These are phyloP conservation scores for Ceraceosorus bombacis DNA, from an alignment of 1,284 basidiomycete genomes.

Conservation along the genomic window DNA sequence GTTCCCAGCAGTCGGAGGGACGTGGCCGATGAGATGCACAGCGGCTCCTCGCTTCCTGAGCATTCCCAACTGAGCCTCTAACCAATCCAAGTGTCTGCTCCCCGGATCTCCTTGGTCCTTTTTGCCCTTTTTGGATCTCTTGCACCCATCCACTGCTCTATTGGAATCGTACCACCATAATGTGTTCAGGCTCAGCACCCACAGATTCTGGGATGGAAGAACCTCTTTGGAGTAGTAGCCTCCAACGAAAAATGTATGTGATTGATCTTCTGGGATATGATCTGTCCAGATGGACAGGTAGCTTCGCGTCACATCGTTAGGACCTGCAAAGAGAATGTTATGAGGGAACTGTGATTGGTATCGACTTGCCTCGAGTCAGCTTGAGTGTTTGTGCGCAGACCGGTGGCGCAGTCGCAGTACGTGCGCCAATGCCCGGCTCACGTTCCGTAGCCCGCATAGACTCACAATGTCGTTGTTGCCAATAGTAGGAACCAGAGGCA, in stretches of 20 bases:
- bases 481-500: too few species aligned
- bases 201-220: constrained; percentile 61
- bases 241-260: constrained; percentile 56
- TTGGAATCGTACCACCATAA: constrained; percentile 88
- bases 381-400: too few species aligned
- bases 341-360: too few species aligned
- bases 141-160: constrained; percentile 59
- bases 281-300: constrained; percentile 36
- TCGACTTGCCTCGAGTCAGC: too few species aligned
- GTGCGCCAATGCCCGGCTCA: too few species aligned
- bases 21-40: constrained; percentile 56
- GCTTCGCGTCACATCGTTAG: too few species aligned
- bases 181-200: constrained; percentile 80
- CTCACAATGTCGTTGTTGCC: too few species aligned
- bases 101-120: constrained; percentile 5
- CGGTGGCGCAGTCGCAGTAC: too few species aligned
- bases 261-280: constrained; percentile 73
- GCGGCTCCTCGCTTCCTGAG: constrained; percentile 72
- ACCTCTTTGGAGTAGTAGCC: constrained; percentile 79
- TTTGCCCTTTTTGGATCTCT: not conserved
- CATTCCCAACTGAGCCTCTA: constrained; percentile 70
- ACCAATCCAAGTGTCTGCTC: constrained; percentile 55
- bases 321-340: too few species aligned
- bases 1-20: constrained; percentile 70
- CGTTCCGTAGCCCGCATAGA: too few species aligned